Evolutionary conservation across 2,329 filamentous ascomycete genomes (phyloP).

Genomic region (Magnaporthiopsis poae): DNA sequence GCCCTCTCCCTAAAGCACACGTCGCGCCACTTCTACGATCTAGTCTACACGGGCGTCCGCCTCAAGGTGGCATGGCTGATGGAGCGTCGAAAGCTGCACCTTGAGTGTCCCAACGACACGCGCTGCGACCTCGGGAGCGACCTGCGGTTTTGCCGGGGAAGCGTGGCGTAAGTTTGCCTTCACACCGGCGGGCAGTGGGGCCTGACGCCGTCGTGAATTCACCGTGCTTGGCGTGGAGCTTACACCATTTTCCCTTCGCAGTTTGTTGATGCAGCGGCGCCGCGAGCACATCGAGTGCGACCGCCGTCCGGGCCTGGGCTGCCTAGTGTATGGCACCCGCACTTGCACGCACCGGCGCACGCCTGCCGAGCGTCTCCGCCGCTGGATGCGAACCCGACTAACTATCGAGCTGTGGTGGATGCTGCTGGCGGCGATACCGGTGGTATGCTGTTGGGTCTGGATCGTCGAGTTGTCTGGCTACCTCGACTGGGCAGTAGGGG

Average conservation of each 20-base stretch:
- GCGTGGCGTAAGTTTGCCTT: slow-evolving; percentile 38
- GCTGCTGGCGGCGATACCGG: slow-evolving; percentile 31
- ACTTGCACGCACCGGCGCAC: slow-evolving; percentile 35
- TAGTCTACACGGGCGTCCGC: slow-evolving; percentile 55
- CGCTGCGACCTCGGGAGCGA: slow-evolving; percentile 51
- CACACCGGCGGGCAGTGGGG: background rate
- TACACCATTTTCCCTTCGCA: slow-evolving; percentile 18
- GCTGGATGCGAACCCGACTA: slow-evolving; percentile 34
- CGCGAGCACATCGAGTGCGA: slow-evolving; percentile 54
- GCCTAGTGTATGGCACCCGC: slow-evolving; percentile 41
- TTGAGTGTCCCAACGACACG: slow-evolving; percentile 54
- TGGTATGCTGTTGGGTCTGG: slow-evolving; percentile 31
- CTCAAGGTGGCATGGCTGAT: slow-evolving; percentile 63
- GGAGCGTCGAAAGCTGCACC: slow-evolving; percentile 49
- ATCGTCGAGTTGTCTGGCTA: slow-evolving; percentile 15
- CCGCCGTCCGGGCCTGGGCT: slow-evolving; percentile 44
- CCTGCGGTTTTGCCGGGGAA: slow-evolving; percentile 49
- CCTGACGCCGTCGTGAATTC: too few species aligned
- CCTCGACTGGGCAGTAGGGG: background rate
- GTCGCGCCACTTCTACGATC: slow-evolving; percentile 49
- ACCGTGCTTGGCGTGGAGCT: background rate
- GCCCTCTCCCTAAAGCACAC: slow-evolving; percentile 61
- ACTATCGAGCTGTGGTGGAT: slow-evolving; percentile 42
- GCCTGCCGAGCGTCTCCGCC: slow-evolving; percentile 34
- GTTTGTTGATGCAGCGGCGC: slow-evolving; percentile 48